Evolutionary conservation across 1,284 basidiomycete genomes (phyloP).

Genomic region (Pseudozyma sp.): DNA sequence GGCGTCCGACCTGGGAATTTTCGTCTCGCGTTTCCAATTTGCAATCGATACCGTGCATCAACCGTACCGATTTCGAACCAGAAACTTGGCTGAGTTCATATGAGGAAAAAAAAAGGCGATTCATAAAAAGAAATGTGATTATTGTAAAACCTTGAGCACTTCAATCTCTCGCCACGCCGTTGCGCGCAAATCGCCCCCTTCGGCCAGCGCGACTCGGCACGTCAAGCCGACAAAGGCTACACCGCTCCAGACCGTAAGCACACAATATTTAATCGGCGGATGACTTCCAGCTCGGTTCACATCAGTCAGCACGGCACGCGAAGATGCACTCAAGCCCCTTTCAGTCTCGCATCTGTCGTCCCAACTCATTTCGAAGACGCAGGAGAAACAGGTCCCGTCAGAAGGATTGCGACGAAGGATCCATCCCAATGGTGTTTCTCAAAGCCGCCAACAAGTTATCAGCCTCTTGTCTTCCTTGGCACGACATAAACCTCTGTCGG

Average conservation of each 20-base stretch:
- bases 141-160: too few species aligned
- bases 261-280: too few species aligned
- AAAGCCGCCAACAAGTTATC: too few species aligned
- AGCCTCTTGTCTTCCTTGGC: too few species aligned
- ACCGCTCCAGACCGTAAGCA: too few species aligned
- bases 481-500: too few species aligned
- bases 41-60: neutral
- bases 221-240: neutral
- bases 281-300: neutral
- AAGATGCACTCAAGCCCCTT: neutral
- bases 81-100: neutral
- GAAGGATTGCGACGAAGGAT: too few species aligned
- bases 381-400: neutral
- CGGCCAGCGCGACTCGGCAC: neutral
- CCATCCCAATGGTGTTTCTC: too few species aligned
- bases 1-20: conserved; percentile 3
- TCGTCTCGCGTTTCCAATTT: neutral
- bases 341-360: neutral
- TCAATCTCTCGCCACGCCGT: neutral
- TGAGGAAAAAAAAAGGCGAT: too few species aligned
- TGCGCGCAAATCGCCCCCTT: neutral
- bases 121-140: too few species aligned
- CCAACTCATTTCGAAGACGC: neutral
- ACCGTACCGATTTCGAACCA: neutral
- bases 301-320: conserved; percentile 8